phyloP scores from a whole-genome alignment of 768 basidiomycete species.

The Xerocomus brunneocitrinus region DNA sequence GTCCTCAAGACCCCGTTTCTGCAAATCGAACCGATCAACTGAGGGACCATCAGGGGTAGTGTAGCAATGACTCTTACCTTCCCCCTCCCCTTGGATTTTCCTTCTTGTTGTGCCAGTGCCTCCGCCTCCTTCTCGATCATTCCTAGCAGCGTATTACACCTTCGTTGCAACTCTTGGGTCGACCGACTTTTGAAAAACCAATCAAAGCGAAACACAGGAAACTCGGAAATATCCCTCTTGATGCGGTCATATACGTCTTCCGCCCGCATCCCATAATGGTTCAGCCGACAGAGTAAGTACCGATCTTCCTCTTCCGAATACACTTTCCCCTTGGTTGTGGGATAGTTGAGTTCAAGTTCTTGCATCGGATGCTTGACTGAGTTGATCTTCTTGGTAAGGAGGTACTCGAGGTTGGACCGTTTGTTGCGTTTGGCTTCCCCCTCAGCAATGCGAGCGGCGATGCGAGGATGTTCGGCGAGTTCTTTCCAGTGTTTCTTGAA shows the following conservation, averaged over 20 bases:
- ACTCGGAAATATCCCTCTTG: slow-evolving; percentile 94
- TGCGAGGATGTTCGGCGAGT: slow-evolving; percentile 65
- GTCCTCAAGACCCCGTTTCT: slow-evolving; percentile 76
- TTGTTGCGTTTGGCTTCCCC: slow-evolving; percentile 90
- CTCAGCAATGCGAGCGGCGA: slow-evolving; percentile 78
- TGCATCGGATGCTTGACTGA: slow-evolving; percentile 92
- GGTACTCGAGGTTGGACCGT: slow-evolving; percentile 71
- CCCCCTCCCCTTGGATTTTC: slow-evolving; percentile 58
- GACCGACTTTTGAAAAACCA: slow-evolving; percentile 94
- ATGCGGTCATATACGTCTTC: slow-evolving; percentile 93
- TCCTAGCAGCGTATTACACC: slow-evolving; percentile 81
- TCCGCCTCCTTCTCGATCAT: slow-evolving; percentile 93
- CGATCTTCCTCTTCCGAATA: slow-evolving; percentile 97
- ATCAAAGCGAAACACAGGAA: slow-evolving; percentile 95
- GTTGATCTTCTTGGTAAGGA: slow-evolving; percentile 77
- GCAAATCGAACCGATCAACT: slow-evolving; percentile 1
- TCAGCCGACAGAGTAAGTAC: slow-evolving; percentile 85
- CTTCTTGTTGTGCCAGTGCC: slow-evolving; percentile 60
- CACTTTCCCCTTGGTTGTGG: slow-evolving; percentile 93
- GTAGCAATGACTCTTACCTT: slow-evolving; percentile 45
- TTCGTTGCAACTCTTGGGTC: slow-evolving; percentile 79
- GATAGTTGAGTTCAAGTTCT: slow-evolving; percentile 93
- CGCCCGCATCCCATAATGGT: slow-evolving; percentile 83
- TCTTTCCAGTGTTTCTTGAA: slow-evolving; percentile 91
- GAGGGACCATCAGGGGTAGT: not conserved